A percentile compares a stretch with the other conserved stretches of the same genome.
These are phyloP conservation scores for Ustilago xerochloae DNA, from an alignment of 1,284 basidiomycete species.

Conservation along the genomic window DNA sequence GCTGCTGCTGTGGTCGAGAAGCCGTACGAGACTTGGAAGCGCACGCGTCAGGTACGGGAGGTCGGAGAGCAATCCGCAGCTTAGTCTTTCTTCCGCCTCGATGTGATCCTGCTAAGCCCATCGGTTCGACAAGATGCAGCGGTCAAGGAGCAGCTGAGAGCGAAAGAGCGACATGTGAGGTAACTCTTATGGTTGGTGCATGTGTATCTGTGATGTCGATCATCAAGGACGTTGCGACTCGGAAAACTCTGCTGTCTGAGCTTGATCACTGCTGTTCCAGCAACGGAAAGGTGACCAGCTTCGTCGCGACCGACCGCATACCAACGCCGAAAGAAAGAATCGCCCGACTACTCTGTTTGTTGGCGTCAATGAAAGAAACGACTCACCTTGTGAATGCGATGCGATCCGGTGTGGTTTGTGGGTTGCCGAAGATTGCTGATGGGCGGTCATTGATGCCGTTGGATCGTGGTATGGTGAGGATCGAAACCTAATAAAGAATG, in stretches of 20 bases:
- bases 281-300: constrained; percentile 1
- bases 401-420: not conserved
- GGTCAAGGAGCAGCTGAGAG: not conserved
- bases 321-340: not conserved
- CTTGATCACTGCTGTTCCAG: not conserved
- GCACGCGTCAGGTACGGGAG: not conserved
- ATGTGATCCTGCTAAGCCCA: constrained; percentile 19
- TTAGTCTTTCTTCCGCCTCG: constrained; percentile 1
- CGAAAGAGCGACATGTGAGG: constrained; percentile 21
- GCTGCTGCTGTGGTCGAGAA: constrained; percentile 14
- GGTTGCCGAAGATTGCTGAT: not conserved
- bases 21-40: not conserved
- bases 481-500: constrained; percentile 33
- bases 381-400: constrained; percentile 33
- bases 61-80: constrained; percentile 25
- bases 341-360: constrained; percentile 1
- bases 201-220: constrained; percentile 20
- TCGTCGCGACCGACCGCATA: constrained; percentile 21
- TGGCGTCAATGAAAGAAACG: constrained; percentile 22
- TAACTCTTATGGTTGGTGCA: constrained; percentile 33
- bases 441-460: not conserved
- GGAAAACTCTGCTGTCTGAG: not conserved
- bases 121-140: constrained; percentile 26
- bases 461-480: not conserved
- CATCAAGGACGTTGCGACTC: constrained; percentile 39